Conservation (phyloP, 352 stramenopile genomes). For the Pythium angustatum region DNA sequence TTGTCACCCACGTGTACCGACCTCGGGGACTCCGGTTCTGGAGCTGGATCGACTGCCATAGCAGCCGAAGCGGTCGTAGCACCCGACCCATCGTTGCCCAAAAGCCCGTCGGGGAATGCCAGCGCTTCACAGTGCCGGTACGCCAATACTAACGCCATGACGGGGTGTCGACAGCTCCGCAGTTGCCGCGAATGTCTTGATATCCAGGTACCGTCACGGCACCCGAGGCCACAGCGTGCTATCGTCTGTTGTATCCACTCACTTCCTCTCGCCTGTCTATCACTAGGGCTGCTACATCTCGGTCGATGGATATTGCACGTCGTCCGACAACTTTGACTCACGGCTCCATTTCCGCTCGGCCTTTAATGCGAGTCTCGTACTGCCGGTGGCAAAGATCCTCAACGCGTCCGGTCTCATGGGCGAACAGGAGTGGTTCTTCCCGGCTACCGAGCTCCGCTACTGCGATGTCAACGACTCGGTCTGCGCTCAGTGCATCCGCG, state of each 20-base stretch:
- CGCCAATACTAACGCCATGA: neutral
- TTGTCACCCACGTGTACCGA: too few relatives aligned
- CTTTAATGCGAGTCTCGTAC: neutral
- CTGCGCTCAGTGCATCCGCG: neutral
- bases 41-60: too few relatives aligned
- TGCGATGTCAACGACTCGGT: conserved; percentile 5
- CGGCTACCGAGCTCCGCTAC: conserved; percentile 2
- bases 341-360: neutral
- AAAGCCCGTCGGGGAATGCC: too few relatives aligned
- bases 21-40: too few relatives aligned
- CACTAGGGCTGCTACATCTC: conserved; percentile 6
- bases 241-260: neutral
- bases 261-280: neutral
- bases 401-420: neutral
- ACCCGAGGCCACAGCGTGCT: neutral
- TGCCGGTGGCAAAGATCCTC: neutral
- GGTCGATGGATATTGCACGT: neutral
- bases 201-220: neutral
- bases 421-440: conserved; percentile 6
- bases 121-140: too few relatives aligned
- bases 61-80: too few relatives aligned
- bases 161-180: neutral
- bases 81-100: too few relatives aligned
- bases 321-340: neutral
- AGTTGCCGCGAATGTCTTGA: conserved; percentile 5